A percentile compares a stretch with the other conserved stretches of the same genome.
Evolutionary conservation across 495 filamentous ascomycete genomes (phyloP).

Genomic region (Letharia columbiana): DNA sequence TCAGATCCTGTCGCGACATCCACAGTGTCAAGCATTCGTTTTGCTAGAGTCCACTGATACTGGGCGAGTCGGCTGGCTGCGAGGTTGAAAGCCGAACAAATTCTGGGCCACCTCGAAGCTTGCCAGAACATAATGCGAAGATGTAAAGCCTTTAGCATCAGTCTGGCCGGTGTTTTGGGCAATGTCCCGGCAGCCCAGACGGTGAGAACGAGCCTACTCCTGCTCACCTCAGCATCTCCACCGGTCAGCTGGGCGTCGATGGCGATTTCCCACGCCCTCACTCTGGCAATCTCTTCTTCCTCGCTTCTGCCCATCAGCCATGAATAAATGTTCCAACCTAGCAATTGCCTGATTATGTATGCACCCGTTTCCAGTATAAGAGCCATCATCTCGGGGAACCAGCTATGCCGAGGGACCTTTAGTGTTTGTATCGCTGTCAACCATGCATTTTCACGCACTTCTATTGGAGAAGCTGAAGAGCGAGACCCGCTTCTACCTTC

Average conservation of each 20-base stretch:
- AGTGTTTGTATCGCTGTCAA: slow-evolving; percentile 90
- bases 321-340: slow-evolving; percentile 69
- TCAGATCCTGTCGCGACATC: slow-evolving; percentile 31
- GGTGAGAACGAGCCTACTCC: slow-evolving; percentile 75
- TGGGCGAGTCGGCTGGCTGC: slow-evolving; percentile 60
- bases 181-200: slow-evolving; percentile 83
- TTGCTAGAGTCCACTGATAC: slow-evolving; percentile 74
- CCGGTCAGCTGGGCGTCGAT: slow-evolving; percentile 93
- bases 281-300: slow-evolving; percentile 75
- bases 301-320: slow-evolving; percentile 69
- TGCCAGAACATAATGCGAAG: slow-evolving; percentile 82
- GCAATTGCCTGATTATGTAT: slow-evolving; percentile 65
- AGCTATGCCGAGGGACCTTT: slow-evolving; percentile 82
- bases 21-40: slow-evolving; percentile 47
- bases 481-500: slow-evolving; percentile 31
- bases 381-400: slow-evolving; percentile 75
- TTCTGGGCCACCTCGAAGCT: slow-evolving; percentile 39
- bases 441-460: slow-evolving; percentile 84
- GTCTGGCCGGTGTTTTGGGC: slow-evolving; percentile 69
- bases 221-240: slow-evolving; percentile 83
- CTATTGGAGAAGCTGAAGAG: slow-evolving; percentile 72
- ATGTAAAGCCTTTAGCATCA: slow-evolving; percentile 90
- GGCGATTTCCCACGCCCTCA: slow-evolving; percentile 92
- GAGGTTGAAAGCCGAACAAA: slow-evolving; percentile 44
- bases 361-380: slow-evolving; percentile 72